Percentiles rank a stretch among this genome's conserved stretches.
These are phyloP conservation scores for Penicillium lagena DNA, from an alignment of 495 filamentous ascomycete genomes.

Conservation along the genomic window DNA sequence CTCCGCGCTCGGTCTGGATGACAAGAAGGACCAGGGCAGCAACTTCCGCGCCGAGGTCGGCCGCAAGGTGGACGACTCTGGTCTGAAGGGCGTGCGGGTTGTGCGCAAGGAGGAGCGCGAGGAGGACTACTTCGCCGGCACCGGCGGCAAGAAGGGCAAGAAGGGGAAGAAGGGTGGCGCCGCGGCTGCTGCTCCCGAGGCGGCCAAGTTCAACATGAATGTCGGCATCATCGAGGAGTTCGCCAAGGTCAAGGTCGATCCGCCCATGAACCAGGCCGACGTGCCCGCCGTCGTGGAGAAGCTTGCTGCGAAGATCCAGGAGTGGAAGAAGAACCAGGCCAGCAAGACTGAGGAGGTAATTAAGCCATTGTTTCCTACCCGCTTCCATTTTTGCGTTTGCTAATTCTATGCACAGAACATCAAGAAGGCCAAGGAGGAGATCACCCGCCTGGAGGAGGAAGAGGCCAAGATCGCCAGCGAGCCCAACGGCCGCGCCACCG, in stretches of 20 bases:
- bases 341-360: conserved; percentile 86
- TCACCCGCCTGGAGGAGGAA: conserved; percentile 56
- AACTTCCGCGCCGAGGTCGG: conserved; percentile 70
- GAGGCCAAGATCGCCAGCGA: conserved; percentile 19
- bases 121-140: conserved; percentile 79
- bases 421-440: conserved; percentile 62
- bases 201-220: conserved; percentile 75
- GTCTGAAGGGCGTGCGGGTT: conserved; percentile 70
- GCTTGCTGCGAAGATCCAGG: conserved; percentile 82
- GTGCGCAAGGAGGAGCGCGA: conserved; percentile 78
- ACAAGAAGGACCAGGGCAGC: conserved; percentile 61
- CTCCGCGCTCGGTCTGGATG: conserved; percentile 44
- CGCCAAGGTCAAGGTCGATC: conserved; percentile 71
- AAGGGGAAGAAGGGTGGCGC: conserved; percentile 73
- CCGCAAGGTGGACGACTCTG: conserved; percentile 73
- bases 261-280: conserved; percentile 77
- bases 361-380: conserved; percentile 1
- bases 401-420: conserved; percentile 53
- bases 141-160: conserved; percentile 82
- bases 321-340: conserved; percentile 89
- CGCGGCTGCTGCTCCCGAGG: conserved; percentile 29
- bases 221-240: conserved; percentile 89
- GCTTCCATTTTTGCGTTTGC: background rate
- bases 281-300: conserved; percentile 75
- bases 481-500: conserved; percentile 24